These are phyloP conservation scores for baker's yeast (Saccharomyces cerevisiae) DNA, from an alignment of 805 yeast genomes.

Conservation along the genomic window DNA sequence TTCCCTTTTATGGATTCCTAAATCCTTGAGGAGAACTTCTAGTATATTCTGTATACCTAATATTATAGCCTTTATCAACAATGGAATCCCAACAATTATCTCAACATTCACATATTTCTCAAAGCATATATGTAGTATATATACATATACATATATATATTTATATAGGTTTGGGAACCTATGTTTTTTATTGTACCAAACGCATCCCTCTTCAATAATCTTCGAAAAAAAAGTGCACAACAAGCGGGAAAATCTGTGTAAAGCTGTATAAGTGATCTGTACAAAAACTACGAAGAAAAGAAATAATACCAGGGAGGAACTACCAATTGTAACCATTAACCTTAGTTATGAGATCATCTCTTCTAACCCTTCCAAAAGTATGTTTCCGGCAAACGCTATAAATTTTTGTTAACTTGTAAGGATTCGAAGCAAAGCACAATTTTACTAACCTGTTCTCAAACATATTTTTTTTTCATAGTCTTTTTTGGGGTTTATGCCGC, in stretches of 20 bases:
- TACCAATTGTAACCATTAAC: not conserved
- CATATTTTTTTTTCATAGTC: conserved; percentile 31
- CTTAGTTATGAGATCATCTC: not conserved
- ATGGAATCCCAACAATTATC: too few relatives aligned
- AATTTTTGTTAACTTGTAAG: not conserved
- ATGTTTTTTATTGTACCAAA: not conserved
- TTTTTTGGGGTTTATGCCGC: conserved; percentile 65
- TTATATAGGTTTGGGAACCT: not conserved
- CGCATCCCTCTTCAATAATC: not conserved
- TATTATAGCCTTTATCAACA: too few relatives aligned
- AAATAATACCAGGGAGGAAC: not conserved
- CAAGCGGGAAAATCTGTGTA: not conserved
- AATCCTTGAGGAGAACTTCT: too few relatives aligned
- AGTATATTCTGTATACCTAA: too few relatives aligned
- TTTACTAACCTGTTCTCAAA: not conserved
- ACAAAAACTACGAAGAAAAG: not conserved
- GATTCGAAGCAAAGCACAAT: not conserved
- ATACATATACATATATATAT: not conserved
- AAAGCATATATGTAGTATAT: too few relatives aligned
- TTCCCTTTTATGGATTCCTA: too few relatives aligned
- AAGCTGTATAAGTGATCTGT: not conserved
- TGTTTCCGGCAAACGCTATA: not conserved
- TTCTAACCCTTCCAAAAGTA: not conserved
- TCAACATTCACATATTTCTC: too few relatives aligned
- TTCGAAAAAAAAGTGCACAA: not conserved